A percentile compares a stretch with the other conserved stretches of the same genome.
Conservation (phyloP, 495 filamentous ascomycete species). For the Aeminium ludgeri region DNA sequence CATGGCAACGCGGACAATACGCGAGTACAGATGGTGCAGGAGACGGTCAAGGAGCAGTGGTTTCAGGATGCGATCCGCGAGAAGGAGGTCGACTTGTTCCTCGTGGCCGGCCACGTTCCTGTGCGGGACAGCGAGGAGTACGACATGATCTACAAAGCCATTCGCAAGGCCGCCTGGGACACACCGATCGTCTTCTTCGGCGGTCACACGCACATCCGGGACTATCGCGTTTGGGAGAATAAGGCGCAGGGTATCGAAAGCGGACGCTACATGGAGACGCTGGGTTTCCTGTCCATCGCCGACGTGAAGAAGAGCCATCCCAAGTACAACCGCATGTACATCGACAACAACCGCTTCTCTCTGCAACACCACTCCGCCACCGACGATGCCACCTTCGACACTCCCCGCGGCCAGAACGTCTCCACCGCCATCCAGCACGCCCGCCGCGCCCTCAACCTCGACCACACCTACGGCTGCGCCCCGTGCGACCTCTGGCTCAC, state of each 20-base stretch:
- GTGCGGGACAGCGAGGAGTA: conserved; percentile 59
- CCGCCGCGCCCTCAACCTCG: conserved; percentile 53
- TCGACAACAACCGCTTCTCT: conserved; percentile 86
- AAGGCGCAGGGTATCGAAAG: conserved; percentile 70
- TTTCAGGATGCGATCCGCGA: conserved; percentile 75
- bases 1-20: conserved; percentile 78
- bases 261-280: conserved; percentile 96
- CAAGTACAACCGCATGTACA: conserved; percentile 62
- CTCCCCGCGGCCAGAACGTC: conserved; percentile 57
- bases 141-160: conserved; percentile 56
- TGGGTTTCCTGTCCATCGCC: conserved; percentile 81
- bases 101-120: conserved; percentile 76
- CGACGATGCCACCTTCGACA: conserved; percentile 55
- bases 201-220: conserved; percentile 79
- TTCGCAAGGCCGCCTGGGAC: conserved; percentile 57
- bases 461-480: conserved; percentile 62
- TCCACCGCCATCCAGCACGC: conserved; percentile 52
- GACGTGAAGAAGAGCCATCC: conserved; percentile 39
- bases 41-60: conserved; percentile 71
- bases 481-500: conserved; percentile 69
- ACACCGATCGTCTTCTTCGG: conserved; percentile 88
- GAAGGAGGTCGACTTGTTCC: conserved; percentile 64
- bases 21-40: conserved; percentile 56
- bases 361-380: conserved; percentile 67
- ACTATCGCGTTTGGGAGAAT: conserved; percentile 64